A percentile compares a stretch with the other conserved stretches of the same genome.
These are phyloP conservation scores for Thermothelomyces thermophilus DNA, from an alignment of 2,329 filamentous ascomycete species.

Conservation along the genomic window DNA sequence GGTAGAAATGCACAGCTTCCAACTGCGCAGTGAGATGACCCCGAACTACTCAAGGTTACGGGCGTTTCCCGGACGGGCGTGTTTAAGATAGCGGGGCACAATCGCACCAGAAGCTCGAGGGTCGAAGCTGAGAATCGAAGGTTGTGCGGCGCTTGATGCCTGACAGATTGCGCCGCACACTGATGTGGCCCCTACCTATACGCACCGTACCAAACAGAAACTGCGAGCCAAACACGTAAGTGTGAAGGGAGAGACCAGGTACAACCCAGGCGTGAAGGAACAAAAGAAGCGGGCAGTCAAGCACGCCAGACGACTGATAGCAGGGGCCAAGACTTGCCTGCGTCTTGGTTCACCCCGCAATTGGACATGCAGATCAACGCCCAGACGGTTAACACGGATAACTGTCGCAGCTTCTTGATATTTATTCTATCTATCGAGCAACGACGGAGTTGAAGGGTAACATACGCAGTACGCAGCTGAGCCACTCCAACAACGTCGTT, in stretches of 20 bases:
- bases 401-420: neutral
- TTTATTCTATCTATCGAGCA: no score
- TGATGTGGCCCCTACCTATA: slow-evolving; percentile 7
- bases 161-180: neutral
- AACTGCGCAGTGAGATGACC: neutral
- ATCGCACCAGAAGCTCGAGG: neutral
- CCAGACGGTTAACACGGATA: neutral
- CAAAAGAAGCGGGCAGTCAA: neutral
- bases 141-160: neutral
- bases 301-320: neutral
- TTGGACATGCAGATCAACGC: slow-evolving; percentile 7
- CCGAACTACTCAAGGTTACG: no score
- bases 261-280: neutral
- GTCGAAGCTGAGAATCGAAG: neutral
- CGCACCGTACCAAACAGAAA: neutral
- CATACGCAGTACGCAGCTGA: no score
- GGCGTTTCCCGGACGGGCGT: no score
- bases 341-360: neutral
- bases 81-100: slow-evolving; percentile 2
- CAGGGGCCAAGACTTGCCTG: neutral
- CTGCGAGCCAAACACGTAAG: neutral
- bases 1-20: neutral
- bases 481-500: neutral
- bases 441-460: no score
- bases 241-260: neutral